Conservation (phyloP, 2,329 filamentous ascomycete species). For the Chalaropsis thielavioides region DNA sequence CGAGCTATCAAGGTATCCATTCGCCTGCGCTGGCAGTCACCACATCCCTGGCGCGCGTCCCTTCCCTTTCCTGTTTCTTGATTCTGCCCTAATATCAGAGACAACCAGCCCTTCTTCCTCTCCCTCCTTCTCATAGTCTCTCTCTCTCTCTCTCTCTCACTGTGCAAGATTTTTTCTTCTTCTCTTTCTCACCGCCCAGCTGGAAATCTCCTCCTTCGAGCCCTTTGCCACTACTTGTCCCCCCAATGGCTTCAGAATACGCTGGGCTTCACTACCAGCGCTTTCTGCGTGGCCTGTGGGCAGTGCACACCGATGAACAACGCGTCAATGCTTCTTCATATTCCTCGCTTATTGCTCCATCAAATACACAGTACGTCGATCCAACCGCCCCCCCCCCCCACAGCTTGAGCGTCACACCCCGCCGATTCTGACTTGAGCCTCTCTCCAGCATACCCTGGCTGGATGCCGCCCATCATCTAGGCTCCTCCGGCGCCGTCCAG, state of each 20-base stretch:
- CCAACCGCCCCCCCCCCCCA: background rate
- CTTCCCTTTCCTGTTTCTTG: background rate
- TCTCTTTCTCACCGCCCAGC: background rate
- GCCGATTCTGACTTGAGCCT: background rate
- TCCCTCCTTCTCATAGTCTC: background rate
- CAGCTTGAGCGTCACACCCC: background rate
- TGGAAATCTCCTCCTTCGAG: background rate
- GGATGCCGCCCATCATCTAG: background rate
- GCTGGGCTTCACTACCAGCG: constrained; percentile 8
- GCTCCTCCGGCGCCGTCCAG: constrained; percentile 10
- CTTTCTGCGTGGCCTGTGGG: constrained; percentile 10
- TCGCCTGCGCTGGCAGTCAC: background rate
- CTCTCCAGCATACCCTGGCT: constrained; percentile 14
- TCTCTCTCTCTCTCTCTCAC: too few relatives aligned
- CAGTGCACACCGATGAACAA: constrained; percentile 2
- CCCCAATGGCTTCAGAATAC: constrained; percentile 2
- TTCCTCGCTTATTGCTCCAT: background rate
- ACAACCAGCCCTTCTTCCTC: background rate
- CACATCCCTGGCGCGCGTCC: background rate
- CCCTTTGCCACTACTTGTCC: background rate
- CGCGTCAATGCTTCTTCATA: constrained; percentile 3
- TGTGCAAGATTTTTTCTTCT: background rate
- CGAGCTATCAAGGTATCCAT: background rate
- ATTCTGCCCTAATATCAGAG: too few relatives aligned
- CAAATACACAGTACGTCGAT: background rate